Percentiles rank a stretch among this genome's conserved stretches.
Evolutionary conservation across 768 basidiomycete species (phyloP).

Genomic region (Phaffia australis): DNA sequence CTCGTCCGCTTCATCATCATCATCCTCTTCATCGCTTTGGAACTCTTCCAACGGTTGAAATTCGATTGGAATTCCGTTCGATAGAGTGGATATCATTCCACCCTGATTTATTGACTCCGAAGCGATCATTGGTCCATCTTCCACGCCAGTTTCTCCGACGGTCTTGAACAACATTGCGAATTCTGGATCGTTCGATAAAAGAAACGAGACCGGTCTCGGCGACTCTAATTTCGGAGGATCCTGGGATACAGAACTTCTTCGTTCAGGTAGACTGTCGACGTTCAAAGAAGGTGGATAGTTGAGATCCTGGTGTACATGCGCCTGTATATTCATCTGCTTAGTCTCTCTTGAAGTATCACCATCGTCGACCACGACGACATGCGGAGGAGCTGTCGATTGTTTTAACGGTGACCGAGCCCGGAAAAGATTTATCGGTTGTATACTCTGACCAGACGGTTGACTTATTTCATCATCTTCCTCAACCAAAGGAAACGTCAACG

Average conservation of each 20-base stretch:
- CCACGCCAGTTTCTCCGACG: not conserved
- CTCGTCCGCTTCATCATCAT: too few relatives aligned
- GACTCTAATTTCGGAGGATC: constrained; percentile 22
- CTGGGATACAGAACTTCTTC: constrained; percentile 9
- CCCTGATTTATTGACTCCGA: not conserved
- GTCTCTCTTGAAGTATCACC: not conserved
- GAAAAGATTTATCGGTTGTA: not conserved
- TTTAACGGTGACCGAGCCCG: constrained; percentile 1
- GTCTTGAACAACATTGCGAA: constrained; percentile 19
- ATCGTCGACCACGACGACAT: constrained; percentile 8
- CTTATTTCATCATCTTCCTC: too few relatives aligned
- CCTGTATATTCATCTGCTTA: not conserved
- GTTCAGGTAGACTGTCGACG: constrained; percentile 8
- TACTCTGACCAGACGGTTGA: too few relatives aligned
- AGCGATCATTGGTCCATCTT: not conserved
- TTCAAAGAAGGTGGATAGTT: not conserved
- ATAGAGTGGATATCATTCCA: too few relatives aligned
- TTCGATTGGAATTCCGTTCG: too few relatives aligned
- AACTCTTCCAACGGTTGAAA: too few relatives aligned
- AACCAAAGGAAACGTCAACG: too few relatives aligned
- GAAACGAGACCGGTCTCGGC: constrained; percentile 21
- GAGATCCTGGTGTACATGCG: not conserved
- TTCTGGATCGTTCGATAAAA: constrained; percentile 23
- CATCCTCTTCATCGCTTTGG: too few relatives aligned
- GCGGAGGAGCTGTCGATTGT: constrained; percentile 2